These are phyloP conservation scores for Liquidambar formosana DNA, from an alignment of 164 flowering plant genomes.

Conservation along the genomic window DNA sequence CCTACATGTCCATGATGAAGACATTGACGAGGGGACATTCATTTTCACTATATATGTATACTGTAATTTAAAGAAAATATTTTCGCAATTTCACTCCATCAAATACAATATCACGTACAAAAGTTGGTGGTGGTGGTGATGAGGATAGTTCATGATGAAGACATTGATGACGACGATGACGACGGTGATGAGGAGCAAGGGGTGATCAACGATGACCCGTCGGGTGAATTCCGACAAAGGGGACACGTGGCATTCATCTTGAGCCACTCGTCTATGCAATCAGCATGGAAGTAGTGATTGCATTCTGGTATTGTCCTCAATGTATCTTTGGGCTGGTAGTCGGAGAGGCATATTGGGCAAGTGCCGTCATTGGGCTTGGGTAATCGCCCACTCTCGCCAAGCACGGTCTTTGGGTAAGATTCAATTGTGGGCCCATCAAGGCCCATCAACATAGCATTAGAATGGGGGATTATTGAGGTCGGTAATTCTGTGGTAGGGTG, in stretches of 20 bases:
- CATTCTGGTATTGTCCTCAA: constrained; percentile 56
- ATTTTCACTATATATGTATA: too few species aligned
- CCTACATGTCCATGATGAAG: too few species aligned
- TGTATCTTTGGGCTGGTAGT: constrained; percentile 47
- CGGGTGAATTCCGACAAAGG: constrained; percentile 48
- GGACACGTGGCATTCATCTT: constrained; percentile 54
- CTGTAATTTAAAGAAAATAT: too few species aligned
- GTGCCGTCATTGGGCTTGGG: constrained; percentile 41
- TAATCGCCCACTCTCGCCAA: constrained; percentile 42
- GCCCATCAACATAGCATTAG: constrained; percentile 18
- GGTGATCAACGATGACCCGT: background rate
- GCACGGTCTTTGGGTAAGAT: constrained; percentile 41
- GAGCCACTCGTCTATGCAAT: constrained; percentile 58
- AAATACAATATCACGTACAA: too few species aligned
- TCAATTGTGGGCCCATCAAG: constrained; percentile 44
- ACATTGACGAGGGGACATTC: too few species aligned
- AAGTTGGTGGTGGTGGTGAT: too few species aligned
- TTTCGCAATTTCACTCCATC: too few species aligned
- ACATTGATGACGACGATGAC: too few species aligned
- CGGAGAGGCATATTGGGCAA: constrained; percentile 58
- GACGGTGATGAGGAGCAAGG: background rate
- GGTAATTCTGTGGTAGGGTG: constrained; percentile 8
- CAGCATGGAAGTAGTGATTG: constrained; percentile 50
- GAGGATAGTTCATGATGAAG: too few species aligned
- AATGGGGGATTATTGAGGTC: constrained; percentile 9